Evolutionary conservation across 2,329 filamentous ascomycete species (phyloP), one percentile per base, ranked within the genome.

Genomic region (Hortaea sp.): DNA sequence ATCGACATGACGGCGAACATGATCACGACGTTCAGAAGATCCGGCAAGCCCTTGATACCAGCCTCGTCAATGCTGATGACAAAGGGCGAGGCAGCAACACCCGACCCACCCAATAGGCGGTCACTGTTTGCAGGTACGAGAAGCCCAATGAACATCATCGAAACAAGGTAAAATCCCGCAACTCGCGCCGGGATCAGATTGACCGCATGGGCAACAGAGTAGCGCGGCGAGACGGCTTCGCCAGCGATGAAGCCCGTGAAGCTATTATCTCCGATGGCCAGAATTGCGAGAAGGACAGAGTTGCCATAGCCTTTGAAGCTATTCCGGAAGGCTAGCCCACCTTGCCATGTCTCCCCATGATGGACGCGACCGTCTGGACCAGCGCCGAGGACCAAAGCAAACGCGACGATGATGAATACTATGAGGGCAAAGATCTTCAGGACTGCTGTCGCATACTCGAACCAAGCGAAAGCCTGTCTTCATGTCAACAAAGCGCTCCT

Each of bases 21-120:
- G 54, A 83, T 79, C 39, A 82, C 72, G 20, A 74, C 77, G 59
- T 84, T 84, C 68, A 84, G 78, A 49, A 84, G 74, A 41, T 70
- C 72, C 30, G 79, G 77, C 12, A 84, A 70, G 1, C 73, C 74
- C 1, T 61, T 57, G 40, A 85, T 75, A 40, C 77, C 76, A 11
- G 78, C 77, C 49, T 77, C 69, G 48, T 74, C 65, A 50, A 79
- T 76, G n/a, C 75, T 74, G 51, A 84, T 75, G 43, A 84, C 80
- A 58, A 83, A 85, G 0, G 81, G 82, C 1, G 75, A 78, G 5
- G 73, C 71, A 34, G 46, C 43, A 7, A 49, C 43, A 6, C 51
- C 49, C 7, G 53, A 49, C 6, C 53, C 49, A 61, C 61, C 52
- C 32, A 35, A n/a, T 5, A 55, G 44, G 5, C 39, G 30, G 11